These are phyloP conservation scores for Malus asiatica DNA, from an alignment of 306 rosid genomes.

Conservation along the genomic window DNA sequence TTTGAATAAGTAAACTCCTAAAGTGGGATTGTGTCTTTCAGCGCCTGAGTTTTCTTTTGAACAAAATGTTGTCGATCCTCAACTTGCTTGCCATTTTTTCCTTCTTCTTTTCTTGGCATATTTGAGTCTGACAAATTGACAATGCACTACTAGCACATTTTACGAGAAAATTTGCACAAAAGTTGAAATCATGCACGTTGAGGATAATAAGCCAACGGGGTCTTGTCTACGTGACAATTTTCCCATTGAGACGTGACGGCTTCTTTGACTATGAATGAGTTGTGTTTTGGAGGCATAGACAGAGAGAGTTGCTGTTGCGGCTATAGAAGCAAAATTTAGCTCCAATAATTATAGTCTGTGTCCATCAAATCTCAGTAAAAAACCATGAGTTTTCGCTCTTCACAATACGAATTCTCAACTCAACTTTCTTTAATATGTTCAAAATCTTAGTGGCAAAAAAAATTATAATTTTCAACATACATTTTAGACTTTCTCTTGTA, in stretches of 20 bases:
- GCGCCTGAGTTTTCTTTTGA: slow-evolving; percentile 7
- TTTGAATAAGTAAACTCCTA: slow-evolving; percentile 51
- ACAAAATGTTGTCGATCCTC: background rate
- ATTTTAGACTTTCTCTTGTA: background rate
- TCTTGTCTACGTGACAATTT: background rate
- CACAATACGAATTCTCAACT: background rate
- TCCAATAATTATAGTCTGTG: background rate
- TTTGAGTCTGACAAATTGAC: background rate
- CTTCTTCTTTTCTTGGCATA: background rate
- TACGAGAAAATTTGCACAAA: slow-evolving; percentile 6
- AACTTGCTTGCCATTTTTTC: background rate
- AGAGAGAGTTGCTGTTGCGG: background rate
- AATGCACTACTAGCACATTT: background rate
- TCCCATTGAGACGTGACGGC: slow-evolving; percentile 2
- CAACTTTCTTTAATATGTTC: background rate
- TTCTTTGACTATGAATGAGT: slow-evolving; percentile 7
- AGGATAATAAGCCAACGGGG: background rate
- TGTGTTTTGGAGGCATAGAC: background rate
- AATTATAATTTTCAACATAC: background rate
- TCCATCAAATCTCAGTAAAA: background rate
- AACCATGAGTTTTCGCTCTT: background rate
- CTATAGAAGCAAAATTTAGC: background rate
- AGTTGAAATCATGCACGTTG: background rate
- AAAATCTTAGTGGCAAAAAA: background rate
- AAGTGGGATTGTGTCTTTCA: slow-evolving; percentile 38